Base-by-base conservation (phyloP, 495 filamentous ascomycete genomes). In the Hyaloscypha hepaticicola region DNA sequence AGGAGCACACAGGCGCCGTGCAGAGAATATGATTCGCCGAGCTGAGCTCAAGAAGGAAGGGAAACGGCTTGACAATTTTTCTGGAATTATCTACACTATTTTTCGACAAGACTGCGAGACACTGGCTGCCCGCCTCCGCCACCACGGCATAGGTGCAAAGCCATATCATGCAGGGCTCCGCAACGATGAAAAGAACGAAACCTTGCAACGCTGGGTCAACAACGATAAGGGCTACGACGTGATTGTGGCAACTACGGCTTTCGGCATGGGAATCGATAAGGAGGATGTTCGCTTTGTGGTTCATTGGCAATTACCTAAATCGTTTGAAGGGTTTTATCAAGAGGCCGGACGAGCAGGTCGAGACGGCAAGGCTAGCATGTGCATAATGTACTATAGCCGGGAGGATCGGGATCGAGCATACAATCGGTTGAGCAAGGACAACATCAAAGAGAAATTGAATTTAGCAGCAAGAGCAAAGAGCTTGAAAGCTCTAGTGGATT, bases 181-280 rank as follows among this genome's bases (percentile, higher is more conserved):
- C 4, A 84, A 82, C 56, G 76, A 84, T 27, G 77, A 82, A 48
- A 90, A 90, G 69, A 85, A 87, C 51, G 83, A 86, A 63, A 83
- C 83, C 38, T 76, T 90, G 31, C 71, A 81, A 4, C 84, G 85
- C 34, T 98, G 94, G 94, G 85, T 95, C 41, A 83, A 83, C 19
- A 88, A 90, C 66, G 80, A 84, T 52, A 77, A 81, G 14, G 86
- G 88, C 6, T 96, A 95, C 73, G 91, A 93, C 69, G 87, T 97
- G 55, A 93, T 97, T 51, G 90, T 97, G 48, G 94, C 94, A 5
- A 97, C 94, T 0, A 97, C 92, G 3, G 94, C 94, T 0, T 97
- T 97, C 66, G 94, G 94, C 7, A 97, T 99, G 94, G 94, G 94
- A 4, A 97, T 99, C 69, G 93, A 97, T 71, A 97, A 96, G 75